Evolutionary conservation across 495 filamentous ascomycete genomes (phyloP), one percentile per base, ranked within the genome.

Genomic region (Rostrohypoxylon terebratum): DNA sequence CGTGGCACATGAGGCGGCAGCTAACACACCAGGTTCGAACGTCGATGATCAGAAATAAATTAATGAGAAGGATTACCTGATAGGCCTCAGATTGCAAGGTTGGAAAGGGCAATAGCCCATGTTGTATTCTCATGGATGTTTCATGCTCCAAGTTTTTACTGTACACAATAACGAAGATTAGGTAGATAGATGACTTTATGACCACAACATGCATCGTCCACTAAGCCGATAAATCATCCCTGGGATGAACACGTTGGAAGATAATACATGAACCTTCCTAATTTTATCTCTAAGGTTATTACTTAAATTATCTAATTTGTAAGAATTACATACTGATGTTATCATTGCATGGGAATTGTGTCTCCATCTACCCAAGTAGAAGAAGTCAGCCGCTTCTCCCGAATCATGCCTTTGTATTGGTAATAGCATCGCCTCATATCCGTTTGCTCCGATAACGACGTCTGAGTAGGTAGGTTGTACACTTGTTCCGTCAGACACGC

Each of bases 391-490:
- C 69, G 63, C 59, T 72, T 72, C 51, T 70, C 62, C 28, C 18
- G 50, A 25, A 74, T 69, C 20, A 20, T 16, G 47, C 71, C 66
- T 18, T 64, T 44, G 7, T 51, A 58, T 33, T 74, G 71, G 57
- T 70, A 74, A 34, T 70, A 74, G 54, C 71, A 74, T 2, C 71
- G 66, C 3, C 54, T 55, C 66, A 70, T 70, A 48, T 74, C 71
- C 13, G 42, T 62, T 38, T 51, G 66, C 8, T 58, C 40, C 7
- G 66, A 60, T 25, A 74, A 25, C 3, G 2, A 11, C 7, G 16
- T n/a, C 18, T 50, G 51, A 8, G n/a, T 13, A 1, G 71, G 71
- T 8, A 53, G 23, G 33, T 70, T 67, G 33, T 50, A 21, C 7
- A 48, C 28, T 23, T 48, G n/a, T 48, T 66, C 71, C 33, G 71